Evolutionary conservation across 768 basidiomycete genomes (phyloP), one percentile per base, ranked within the genome.

Genomic region (Hortiboletus campestris): DNA sequence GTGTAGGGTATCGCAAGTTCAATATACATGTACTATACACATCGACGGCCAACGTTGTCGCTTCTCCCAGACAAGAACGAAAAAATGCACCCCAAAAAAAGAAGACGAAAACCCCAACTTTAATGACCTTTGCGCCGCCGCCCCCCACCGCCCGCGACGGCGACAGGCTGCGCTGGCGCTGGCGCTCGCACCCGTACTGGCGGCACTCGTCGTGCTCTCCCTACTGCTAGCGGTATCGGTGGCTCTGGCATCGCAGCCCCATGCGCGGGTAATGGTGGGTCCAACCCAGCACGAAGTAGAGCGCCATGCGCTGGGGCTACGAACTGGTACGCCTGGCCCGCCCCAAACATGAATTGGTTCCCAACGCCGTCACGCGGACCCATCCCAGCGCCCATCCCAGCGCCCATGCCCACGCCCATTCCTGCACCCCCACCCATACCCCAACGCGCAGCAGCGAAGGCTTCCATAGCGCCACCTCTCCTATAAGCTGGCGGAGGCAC

Each of bases 311-410:
- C 39, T 1, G 36, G 56, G 5, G 47, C 28, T 6, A 20, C 41
- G 12, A 67, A 67, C 29, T 25, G 56, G 11, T 66, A 57, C 6
- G 11, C 47, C 3, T 58, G 56, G 9, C 50, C 66, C 2, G 52
- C 51, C 11, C 66, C 66, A n/a, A 67, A 67, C 55, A 49, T 13
- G 19, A 55, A 67, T 1, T 16, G 46, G 17, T 59, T 45, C 32
- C 49, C 47, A 6, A 7, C 5, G 12, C 43, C 56, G 4, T 16
- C 34, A 6, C 44, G 55, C 19, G 31, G 3, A 22, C 34, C 52
- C n/a, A 63, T 49, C 19, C 57, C 40, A 2, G 36, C 49, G 25
- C 41, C 53, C 35, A 63, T 49, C 16, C 56, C 42, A 3, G 35
- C 49, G 22, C 29, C 52, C 20, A 20, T 36, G 14, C 29, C 51